Conservation (phyloP, 306 rosid genomes). For the Dryas drummondii region DNA sequence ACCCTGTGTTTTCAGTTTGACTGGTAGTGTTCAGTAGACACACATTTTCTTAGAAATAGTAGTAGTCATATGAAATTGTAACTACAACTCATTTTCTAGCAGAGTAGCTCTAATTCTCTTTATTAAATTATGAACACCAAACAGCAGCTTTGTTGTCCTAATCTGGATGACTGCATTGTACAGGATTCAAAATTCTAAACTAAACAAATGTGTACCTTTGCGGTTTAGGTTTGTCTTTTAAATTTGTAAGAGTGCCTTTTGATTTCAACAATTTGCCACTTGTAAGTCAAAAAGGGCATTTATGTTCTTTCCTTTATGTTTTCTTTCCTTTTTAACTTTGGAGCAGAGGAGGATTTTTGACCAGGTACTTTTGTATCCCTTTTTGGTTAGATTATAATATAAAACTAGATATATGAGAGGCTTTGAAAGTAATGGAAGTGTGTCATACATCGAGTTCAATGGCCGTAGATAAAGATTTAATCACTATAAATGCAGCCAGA, state of each 20-base stretch:
- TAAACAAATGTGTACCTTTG: not conserved
- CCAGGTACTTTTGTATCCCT: not conserved
- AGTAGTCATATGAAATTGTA: not conserved
- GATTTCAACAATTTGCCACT: not conserved
- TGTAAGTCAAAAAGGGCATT: not conserved
- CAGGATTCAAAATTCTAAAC: not conserved
- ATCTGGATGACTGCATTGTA: not conserved
- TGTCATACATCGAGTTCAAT: not conserved
- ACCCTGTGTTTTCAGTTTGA: not conserved
- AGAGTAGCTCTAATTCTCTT: not conserved
- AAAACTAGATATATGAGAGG: not conserved
- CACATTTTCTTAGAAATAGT: not conserved
- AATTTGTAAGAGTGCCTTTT: not conserved
- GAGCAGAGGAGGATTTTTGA: not conserved
- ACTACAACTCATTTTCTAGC: not conserved
- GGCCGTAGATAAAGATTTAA: not conserved
- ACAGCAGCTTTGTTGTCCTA: not conserved
- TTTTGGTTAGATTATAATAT: not conserved
- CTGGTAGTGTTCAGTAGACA: not conserved
- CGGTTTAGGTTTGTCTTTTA: not conserved
- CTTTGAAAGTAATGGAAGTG: not conserved
- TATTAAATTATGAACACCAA: not conserved
- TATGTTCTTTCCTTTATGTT: not conserved
- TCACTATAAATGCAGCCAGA: not conserved
- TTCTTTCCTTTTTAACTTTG: not conserved